phyloP scores from a whole-genome alignment of 768 basidiomycete species.

The Termitomyces sp. region DNA sequence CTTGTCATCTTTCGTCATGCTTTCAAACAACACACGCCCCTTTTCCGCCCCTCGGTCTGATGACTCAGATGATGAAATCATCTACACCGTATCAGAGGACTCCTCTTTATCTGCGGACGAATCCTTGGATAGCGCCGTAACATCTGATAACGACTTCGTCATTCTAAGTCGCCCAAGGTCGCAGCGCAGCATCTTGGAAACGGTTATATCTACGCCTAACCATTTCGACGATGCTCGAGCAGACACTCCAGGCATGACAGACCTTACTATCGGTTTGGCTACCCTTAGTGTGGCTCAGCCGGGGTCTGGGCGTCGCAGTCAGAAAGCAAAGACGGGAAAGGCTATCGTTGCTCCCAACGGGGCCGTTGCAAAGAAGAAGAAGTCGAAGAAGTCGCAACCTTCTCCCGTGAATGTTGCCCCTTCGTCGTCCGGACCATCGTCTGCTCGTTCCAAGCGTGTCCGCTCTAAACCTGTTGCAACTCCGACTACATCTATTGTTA shows the following conservation, averaged over 20 bases:
- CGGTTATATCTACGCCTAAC: conserved; percentile 7
- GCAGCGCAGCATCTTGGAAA: neutral
- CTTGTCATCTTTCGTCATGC: conserved; percentile 19
- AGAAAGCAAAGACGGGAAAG: neutral
- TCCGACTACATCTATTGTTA: neutral
- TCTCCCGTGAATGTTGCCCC: conserved; percentile 4
- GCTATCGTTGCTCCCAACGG: neutral
- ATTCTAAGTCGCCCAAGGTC: conserved; percentile 26
- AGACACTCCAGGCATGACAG: conserved; percentile 3
- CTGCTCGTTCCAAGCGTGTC: neutral
- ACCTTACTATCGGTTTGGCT: conserved; percentile 9
- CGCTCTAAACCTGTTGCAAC: neutral
- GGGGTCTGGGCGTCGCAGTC: neutral
- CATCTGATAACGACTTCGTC: conserved; percentile 48
- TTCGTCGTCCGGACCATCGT: conserved; percentile 7
- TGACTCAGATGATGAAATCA: conserved; percentile 53
- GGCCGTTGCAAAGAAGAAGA: conserved; percentile 1
- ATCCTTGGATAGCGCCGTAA: conserved; percentile 22
- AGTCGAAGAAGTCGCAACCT: conserved; percentile 11
- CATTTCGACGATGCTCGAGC: conserved; percentile 2
- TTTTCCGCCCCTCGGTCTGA: conserved; percentile 17
- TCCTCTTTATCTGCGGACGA: conserved; percentile 20
- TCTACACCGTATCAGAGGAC: conserved; percentile 39
- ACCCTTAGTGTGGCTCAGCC: conserved; percentile 4
- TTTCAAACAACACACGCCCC: conserved; percentile 5